phyloP scores from a whole-genome alignment of 306 rosid genomes.

The barrel medic (Medicago truncatula) region MtrunA17r5.0-ANR NC_053048.1:10835001-10835500 shows the following conservation, averaged over 20 bases:
- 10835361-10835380: constrained; percentile 28
- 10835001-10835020: not conserved
- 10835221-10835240: not conserved
- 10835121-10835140: not conserved
- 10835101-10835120: not conserved
- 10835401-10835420: constrained; percentile 50
- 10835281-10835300: constrained; percentile 15
- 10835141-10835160: not conserved
- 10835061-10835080: not conserved
- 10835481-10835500: constrained; percentile 96
- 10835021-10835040: constrained; percentile 15
- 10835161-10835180: constrained; percentile 11
- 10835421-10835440: constrained; percentile 99
- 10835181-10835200: constrained; percentile 19
- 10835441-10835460: constrained; percentile 87
- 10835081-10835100: not conserved
- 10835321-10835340: constrained; percentile 27
- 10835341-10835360: constrained; percentile 17
- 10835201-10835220: not conserved
- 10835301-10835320: not conserved
- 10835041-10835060: constrained; percentile 13
- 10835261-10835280: not conserved
- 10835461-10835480: constrained; percentile 93
- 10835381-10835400: constrained; percentile 33
- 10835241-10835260: constrained; percentile 8